phyloP scores from a whole-genome alignment of 2,329 filamentous ascomycete genomes.

The Sarocladium oryzae region DNA sequence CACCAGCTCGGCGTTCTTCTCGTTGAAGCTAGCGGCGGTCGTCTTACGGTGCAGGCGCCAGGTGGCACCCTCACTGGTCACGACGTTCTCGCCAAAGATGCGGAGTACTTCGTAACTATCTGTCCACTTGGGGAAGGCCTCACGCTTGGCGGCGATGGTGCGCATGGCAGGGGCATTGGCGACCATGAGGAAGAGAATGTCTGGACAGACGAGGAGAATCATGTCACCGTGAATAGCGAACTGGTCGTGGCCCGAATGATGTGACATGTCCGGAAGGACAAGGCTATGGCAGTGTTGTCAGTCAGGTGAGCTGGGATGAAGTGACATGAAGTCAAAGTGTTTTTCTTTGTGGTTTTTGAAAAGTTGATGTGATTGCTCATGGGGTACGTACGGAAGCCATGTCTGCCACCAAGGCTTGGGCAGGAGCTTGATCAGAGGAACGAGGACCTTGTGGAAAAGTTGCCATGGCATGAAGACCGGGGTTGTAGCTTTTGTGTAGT shows the following conservation, averaged over 20 bases:
- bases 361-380: no score
- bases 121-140: constrained; percentile 54
- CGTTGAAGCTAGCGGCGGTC: constrained; percentile 66
- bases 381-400: constrained; percentile 52
- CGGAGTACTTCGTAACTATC: constrained; percentile 29
- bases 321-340: neutral
- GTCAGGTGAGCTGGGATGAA: neutral
- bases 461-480: constrained; percentile 50
- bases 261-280: constrained; percentile 55
- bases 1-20: constrained; percentile 64
- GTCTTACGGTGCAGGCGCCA: constrained; percentile 72
- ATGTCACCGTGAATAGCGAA: constrained; percentile 57
- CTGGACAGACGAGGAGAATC: constrained; percentile 58
- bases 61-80: constrained; percentile 60
- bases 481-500: constrained; percentile 44
- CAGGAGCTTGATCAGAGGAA: constrained; percentile 48
- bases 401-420: constrained; percentile 48
- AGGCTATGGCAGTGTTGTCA: constrained; percentile 30
- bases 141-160: constrained; percentile 59
- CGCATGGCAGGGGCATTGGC: constrained; percentile 59
- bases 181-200: constrained; percentile 45
- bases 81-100: constrained; percentile 62
- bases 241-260: constrained; percentile 45
- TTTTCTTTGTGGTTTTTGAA: no score
- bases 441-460: constrained; percentile 45